Conservation (phyloP, 345 rosid species). For the Sonneratia caseolaris region DNA sequence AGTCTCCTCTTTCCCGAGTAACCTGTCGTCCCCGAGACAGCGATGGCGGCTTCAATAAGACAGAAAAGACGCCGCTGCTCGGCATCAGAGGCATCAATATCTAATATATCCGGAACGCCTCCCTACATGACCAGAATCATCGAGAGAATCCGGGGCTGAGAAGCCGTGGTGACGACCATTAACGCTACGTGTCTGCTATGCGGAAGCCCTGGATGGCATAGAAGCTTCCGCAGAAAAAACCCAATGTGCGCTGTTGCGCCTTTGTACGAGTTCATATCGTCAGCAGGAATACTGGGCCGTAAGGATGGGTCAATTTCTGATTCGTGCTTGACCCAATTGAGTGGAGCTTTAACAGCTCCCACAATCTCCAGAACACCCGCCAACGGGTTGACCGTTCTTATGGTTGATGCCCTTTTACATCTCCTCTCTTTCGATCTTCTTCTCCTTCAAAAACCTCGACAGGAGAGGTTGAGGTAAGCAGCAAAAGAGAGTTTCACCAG, state of each 20-base stretch:
- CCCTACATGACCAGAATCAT: not conserved
- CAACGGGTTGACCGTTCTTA: not conserved
- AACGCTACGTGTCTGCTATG: too few species aligned
- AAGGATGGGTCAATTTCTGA: not conserved
- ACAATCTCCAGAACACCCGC: not conserved
- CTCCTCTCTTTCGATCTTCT: not conserved
- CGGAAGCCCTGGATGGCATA: too few species aligned
- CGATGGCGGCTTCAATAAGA: not conserved
- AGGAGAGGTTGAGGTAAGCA: too few species aligned
- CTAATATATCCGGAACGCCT: not conserved
- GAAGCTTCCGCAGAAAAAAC: too few species aligned
- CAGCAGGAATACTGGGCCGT: not conserved
- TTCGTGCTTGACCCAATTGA: not conserved
- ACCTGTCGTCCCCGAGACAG: not conserved
- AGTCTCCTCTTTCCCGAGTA: not conserved
- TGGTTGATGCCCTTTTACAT: not conserved
- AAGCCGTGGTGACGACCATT: not conserved
- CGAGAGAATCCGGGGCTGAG: not conserved
- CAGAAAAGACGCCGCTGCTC: not conserved
- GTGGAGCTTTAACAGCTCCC: too few species aligned
- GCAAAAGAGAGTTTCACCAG: too few species aligned
- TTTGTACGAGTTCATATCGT: not conserved
- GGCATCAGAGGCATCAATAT: not conserved
- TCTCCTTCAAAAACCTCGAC: not conserved
- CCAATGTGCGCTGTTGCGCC: not conserved